Evolutionary conservation across 2,329 filamentous ascomycete genomes (phyloP).

Genomic region (Fusarium chaquense): DNA sequence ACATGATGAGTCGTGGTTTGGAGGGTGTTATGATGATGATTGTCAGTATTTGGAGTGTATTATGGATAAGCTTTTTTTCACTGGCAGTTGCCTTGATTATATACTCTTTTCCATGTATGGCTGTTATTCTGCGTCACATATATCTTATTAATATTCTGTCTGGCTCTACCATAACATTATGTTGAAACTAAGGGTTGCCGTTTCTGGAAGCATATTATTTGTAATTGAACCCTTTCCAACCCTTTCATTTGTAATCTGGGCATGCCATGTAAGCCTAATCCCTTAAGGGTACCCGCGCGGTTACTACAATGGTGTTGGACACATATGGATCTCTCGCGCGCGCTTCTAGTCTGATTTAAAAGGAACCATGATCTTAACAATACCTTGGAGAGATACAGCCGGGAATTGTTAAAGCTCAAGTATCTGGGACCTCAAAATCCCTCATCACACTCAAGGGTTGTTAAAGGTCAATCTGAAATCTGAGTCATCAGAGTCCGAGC

Average conservation of each 20-base stretch:
- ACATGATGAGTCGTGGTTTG: neutral
- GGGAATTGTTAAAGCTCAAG: neutral
- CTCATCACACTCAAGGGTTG: neutral
- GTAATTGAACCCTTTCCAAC: neutral
- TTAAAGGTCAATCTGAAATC: neutral
- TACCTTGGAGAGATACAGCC: fast-evolving
- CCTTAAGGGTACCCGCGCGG: constrained; percentile 8
- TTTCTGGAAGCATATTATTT: neutral
- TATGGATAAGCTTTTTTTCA: neutral
- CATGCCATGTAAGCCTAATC: neutral
- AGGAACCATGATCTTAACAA: constrained; percentile 9
- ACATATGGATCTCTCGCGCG: neutral
- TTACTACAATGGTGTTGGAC: neutral
- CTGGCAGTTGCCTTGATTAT: neutral
- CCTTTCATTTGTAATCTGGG: neutral
- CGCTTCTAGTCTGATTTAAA: neutral
- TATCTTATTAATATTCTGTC: neutral
- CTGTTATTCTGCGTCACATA: neutral
- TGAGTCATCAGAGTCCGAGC: neutral
- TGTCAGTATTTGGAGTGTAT: neutral
- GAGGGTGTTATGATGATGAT: neutral
- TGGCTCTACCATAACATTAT: neutral
- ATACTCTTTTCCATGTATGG: neutral
- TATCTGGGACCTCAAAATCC: neutral
- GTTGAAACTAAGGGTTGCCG: neutral